These are phyloP conservation scores for Dendrobium chrysotoxum DNA, from an alignment of 106 monocot species.

Conservation along the genomic window DNA sequence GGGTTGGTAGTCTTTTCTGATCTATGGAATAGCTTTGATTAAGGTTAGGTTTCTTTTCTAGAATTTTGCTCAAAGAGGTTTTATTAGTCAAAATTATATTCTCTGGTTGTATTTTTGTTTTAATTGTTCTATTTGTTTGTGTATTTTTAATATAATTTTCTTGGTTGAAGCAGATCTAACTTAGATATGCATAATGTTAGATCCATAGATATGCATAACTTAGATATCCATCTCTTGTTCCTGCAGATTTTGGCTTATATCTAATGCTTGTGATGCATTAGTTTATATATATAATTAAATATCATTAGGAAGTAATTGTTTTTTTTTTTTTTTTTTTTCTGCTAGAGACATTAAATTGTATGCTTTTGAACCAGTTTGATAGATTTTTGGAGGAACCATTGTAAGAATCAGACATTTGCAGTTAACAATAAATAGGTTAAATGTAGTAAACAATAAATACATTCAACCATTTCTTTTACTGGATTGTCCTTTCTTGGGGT, in stretches of 20 bases:
- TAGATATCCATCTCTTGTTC: not conserved
- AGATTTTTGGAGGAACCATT: not conserved
- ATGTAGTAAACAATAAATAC: too few species aligned
- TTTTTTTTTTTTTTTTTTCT: too few species aligned
- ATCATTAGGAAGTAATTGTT: too few species aligned
- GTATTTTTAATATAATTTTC: not conserved
- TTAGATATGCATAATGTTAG: not conserved
- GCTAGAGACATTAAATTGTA: too few species aligned
- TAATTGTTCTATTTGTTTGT: not conserved
- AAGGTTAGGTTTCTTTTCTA: not conserved
- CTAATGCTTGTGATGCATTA: not conserved
- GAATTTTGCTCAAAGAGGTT: not conserved
- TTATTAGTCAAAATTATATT: not conserved
- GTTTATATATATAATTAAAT: too few species aligned
- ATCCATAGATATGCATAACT: not conserved
- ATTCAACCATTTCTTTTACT: too few species aligned
- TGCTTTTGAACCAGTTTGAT: not conserved
- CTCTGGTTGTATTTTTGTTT: not conserved
- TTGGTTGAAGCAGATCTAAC: not conserved
- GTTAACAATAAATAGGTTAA: too few species aligned
- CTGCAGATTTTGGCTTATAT: not conserved
- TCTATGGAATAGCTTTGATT: not conserved
- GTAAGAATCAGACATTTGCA: not conserved
- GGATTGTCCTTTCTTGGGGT: too few species aligned
- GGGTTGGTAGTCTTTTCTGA: not conserved